Conservation (phyloP, 768 basidiomycete species). For the Hemileccinum rubropunctum region DNA sequence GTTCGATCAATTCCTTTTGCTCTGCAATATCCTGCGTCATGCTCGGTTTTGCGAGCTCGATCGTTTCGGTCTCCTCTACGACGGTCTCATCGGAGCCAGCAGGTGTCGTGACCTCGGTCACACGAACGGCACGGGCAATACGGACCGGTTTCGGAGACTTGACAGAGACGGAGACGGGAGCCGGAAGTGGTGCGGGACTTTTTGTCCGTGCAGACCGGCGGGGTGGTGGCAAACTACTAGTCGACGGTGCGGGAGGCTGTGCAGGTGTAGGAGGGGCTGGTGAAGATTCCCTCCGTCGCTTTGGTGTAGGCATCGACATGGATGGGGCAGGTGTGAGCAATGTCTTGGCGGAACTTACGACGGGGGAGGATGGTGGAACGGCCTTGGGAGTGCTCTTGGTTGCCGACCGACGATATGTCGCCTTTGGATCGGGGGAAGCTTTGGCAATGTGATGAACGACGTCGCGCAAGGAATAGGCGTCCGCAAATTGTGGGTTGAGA, state of each 20-base stretch:
- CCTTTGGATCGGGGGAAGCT: constrained; percentile 74
- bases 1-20: constrained; percentile 72
- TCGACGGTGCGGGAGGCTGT: constrained; percentile 15
- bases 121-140: constrained; percentile 19
- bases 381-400: constrained; percentile 31
- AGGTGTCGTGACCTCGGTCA: constrained; percentile 40
- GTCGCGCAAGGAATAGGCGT: constrained; percentile 57
- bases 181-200: constrained; percentile 36
- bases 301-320: constrained; percentile 46
- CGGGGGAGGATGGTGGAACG: constrained; percentile 26
- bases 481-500: constrained; percentile 52
- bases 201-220: constrained; percentile 43
- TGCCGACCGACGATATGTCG: constrained; percentile 73
- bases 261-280: constrained; percentile 26
- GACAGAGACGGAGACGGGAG: constrained; percentile 28
- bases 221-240: constrained; percentile 36
- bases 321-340: constrained; percentile 36
- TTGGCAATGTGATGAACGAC: constrained; percentile 65
- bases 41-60: constrained; percentile 59
- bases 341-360: constrained; percentile 19
- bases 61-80: constrained; percentile 58
- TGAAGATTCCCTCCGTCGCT: constrained; percentile 66
- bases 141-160: constrained; percentile 35
- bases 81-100: constrained; percentile 60
- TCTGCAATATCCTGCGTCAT: constrained; percentile 72